phyloP scores from a whole-genome alignment of 441 rosid genomes.

The Breynia disticha region DNA sequence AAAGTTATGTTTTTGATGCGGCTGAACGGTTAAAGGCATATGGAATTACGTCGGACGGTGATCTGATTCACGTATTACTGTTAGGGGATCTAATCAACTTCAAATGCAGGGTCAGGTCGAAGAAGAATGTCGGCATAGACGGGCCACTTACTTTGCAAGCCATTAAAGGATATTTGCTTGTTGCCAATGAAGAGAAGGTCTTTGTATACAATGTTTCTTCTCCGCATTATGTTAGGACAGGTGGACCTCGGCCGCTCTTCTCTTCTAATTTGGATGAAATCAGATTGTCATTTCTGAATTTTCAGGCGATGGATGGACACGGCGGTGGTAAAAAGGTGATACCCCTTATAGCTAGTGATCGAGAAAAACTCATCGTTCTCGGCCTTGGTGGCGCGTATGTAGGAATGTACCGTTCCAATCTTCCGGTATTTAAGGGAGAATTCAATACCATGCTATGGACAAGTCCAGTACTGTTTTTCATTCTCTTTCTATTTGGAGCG shows the following conservation, averaged over 20 bases:
- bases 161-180: conserved; percentile 74
- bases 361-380: conserved; percentile 68
- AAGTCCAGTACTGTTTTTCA: conserved; percentile 72
- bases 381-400: conserved; percentile 73
- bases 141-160: conserved; percentile 68
- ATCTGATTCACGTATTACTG: conserved; percentile 65
- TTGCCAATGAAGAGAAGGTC: conserved; percentile 55
- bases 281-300: conserved; percentile 57
- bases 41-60: conserved; percentile 77
- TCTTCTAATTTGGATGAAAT: conserved; percentile 75
- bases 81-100: conserved; percentile 83
- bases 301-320: conserved; percentile 24
- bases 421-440: conserved; percentile 53
- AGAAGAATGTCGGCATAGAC: conserved; percentile 59
- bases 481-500: conserved; percentile 76
- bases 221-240: conserved; percentile 64
- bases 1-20: conserved; percentile 65
- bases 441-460: conserved; percentile 75
- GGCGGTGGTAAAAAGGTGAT: conserved; percentile 19
- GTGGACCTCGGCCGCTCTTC: conserved; percentile 68
- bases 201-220: conserved; percentile 77
- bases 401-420: conserved; percentile 73
- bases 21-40: conserved; percentile 88
- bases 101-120: conserved; percentile 87
- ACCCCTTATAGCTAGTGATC: conserved; percentile 81